Evolutionary conservation across 192 early-diverging fungal species (phyloP).

Genomic region (Coemansia umbellata): DNA sequence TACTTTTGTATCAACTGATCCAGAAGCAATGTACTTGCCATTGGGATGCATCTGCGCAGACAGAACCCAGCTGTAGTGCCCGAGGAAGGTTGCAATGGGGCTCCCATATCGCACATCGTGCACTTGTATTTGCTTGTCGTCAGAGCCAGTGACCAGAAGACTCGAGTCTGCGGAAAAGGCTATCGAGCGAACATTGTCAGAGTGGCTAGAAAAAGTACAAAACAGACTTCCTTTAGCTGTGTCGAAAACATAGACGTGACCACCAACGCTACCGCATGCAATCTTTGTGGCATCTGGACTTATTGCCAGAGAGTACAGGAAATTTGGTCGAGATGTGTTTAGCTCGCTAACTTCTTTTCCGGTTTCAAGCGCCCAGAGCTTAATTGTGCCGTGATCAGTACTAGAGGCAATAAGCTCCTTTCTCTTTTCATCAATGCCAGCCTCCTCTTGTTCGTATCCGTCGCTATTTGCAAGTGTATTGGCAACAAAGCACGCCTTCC

Average conservation of each 20-base stretch:
- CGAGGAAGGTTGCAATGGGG: slow-evolving; percentile 29
- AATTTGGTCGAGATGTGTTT: slow-evolving; percentile 45
- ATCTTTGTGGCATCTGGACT: slow-evolving; percentile 37
- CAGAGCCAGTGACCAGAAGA: slow-evolving; percentile 35
- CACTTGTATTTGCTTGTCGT: slow-evolving; percentile 49
- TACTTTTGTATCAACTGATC: slow-evolving; percentile 43
- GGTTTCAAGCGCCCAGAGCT: slow-evolving; percentile 32
- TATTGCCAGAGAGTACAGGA: slow-evolving; percentile 35
- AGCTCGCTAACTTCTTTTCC: slow-evolving; percentile 26
- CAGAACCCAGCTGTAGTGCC: slow-evolving; percentile 48
- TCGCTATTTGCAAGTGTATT: background rate
- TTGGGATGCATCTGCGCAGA: slow-evolving; percentile 41
- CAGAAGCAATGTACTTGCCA: slow-evolving; percentile 44
- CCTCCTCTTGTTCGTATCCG: background rate
- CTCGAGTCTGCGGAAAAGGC: slow-evolving; percentile 43
- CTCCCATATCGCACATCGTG: slow-evolving; percentile 42
- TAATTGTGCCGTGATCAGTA: slow-evolving; percentile 33
- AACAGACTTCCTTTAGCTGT: slow-evolving; percentile 19
- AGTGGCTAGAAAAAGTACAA: slow-evolving; percentile 46
- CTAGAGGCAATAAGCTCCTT: slow-evolving; percentile 25
- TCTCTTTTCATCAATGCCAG: background rate
- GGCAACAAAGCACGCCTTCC: slow-evolving; percentile 41
- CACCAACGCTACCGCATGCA: slow-evolving; percentile 37
- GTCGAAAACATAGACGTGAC: slow-evolving; percentile 42
- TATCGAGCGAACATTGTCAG: slow-evolving; percentile 43